Conservation (phyloP, 75 land plant genomes). For the Pinus tabuliformis region DNA sequence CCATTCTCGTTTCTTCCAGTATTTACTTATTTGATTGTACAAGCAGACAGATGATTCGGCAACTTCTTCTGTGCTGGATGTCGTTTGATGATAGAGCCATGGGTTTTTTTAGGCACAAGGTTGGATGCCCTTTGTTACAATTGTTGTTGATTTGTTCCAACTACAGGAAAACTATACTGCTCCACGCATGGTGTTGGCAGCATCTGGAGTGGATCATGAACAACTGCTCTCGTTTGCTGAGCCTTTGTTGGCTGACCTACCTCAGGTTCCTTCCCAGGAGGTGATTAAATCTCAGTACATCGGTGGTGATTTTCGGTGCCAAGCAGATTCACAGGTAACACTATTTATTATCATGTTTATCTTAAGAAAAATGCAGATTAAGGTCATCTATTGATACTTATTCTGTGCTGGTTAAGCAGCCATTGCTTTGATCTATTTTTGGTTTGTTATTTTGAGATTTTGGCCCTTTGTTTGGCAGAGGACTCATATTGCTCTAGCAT, state of each 20-base stretch:
- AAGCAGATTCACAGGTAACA: constrained; percentile 74
- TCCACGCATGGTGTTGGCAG: constrained; percentile 88
- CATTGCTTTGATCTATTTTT: background rate
- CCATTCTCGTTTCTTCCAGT: background rate
- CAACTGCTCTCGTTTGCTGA: constrained; percentile 75
- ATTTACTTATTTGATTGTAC: background rate
- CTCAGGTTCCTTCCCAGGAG: constrained; percentile 33
- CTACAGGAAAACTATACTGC: constrained; percentile 87
- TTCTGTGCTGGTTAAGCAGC: background rate
- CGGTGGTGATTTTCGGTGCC: constrained; percentile 90
- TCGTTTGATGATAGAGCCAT: background rate
- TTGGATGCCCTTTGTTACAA: background rate
- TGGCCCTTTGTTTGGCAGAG: constrained; percentile 29
- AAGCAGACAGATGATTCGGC: background rate
- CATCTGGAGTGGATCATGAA: constrained; percentile 93
- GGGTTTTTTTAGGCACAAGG: background rate
- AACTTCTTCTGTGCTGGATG: background rate
- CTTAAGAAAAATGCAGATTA: background rate
- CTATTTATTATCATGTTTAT: background rate
- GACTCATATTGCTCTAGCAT: constrained; percentile 93
- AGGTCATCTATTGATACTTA: background rate
- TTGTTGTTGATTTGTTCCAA: background rate
- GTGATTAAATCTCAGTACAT: constrained; percentile 66
- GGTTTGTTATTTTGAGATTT: background rate
- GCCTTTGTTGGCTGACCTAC: constrained; percentile 84